phyloP scores from a whole-genome alignment of 345 rosid species.

The Murraya koenigii region DNA sequence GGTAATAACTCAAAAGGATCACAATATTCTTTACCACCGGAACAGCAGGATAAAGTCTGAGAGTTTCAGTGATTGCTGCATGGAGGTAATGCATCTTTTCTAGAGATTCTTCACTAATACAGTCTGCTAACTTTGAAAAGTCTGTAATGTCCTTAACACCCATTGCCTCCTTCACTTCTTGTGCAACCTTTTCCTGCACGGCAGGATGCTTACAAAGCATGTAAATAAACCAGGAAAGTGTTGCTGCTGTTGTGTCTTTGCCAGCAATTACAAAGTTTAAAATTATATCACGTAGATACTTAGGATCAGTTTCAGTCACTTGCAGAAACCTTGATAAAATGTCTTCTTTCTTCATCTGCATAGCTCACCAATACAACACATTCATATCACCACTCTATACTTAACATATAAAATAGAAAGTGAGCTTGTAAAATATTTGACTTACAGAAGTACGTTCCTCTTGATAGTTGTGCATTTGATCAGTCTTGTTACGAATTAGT shows the following conservation, averaged over 20 bases:
- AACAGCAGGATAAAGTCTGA: constrained; percentile 55
- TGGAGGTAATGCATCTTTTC: constrained; percentile 58
- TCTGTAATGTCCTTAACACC: constrained; percentile 3
- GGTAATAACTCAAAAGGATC: neutral
- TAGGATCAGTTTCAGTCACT: constrained; percentile 33
- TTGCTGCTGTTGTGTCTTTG: constrained; percentile 59
- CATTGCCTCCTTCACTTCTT: constrained; percentile 35
- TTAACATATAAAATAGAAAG: neutral
- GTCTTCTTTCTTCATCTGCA: constrained; percentile 52
- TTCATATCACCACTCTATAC: neutral
- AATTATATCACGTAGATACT: constrained; percentile 49
- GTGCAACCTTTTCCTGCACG: constrained; percentile 45
- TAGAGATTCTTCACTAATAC: constrained; percentile 36
- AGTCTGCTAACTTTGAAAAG: constrained; percentile 28
- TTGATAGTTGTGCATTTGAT: constrained; percentile 31
- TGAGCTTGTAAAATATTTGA: neutral
- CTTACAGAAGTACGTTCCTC: constrained; percentile 37
- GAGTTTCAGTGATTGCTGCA: constrained; percentile 59
- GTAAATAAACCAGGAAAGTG: constrained; percentile 58
- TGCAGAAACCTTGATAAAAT: constrained; percentile 59
- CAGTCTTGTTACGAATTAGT: constrained; percentile 44
- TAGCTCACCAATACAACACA: neutral
- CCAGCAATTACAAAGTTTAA: constrained; percentile 63
- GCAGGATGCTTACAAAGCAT: constrained; percentile 48
- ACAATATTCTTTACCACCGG: constrained; percentile 46